These are phyloP conservation scores for Boletus coccyginus DNA, from an alignment of 768 basidiomycete species.

Conservation along the genomic window DNA sequence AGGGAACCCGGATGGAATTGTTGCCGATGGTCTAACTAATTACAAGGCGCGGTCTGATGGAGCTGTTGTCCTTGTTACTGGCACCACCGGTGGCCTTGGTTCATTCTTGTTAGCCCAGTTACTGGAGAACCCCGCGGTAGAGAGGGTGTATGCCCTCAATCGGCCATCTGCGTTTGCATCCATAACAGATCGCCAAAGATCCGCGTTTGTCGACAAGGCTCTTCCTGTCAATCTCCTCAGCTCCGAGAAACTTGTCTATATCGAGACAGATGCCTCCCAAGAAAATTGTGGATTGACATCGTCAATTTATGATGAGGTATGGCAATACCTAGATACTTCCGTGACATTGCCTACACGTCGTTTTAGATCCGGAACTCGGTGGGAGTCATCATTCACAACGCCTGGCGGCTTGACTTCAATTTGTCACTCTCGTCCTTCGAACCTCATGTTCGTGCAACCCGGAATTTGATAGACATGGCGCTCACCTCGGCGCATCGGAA, in stretches of 20 bases:
- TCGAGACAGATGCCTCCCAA: slow-evolving; percentile 38
- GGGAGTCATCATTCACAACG: slow-evolving; percentile 36
- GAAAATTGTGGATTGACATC: slow-evolving; percentile 29
- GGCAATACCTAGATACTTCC: not conserved
- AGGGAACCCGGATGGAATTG: not conserved
- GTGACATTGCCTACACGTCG: not conserved
- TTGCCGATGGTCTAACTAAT: not conserved
- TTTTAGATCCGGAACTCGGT: slow-evolving; percentile 23
- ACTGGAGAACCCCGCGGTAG: slow-evolving; percentile 21
- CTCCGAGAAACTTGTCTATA: slow-evolving; percentile 33
- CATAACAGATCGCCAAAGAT: slow-evolving; percentile 28
- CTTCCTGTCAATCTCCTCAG: slow-evolving; percentile 31
- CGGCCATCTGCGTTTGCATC: slow-evolving; percentile 14
- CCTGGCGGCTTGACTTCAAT: slow-evolving; percentile 44
- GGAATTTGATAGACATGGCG: slow-evolving; percentile 32
- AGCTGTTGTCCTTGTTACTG: slow-evolving; percentile 30
- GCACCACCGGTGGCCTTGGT: slow-evolving; percentile 44
- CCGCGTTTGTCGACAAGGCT: slow-evolving; percentile 35
- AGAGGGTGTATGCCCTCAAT: slow-evolving; percentile 37
- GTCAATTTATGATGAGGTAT: slow-evolving; percentile 30
- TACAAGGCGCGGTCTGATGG: not conserved
- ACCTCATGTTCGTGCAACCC: slow-evolving; percentile 31
- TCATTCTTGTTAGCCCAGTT: slow-evolving; percentile 35
- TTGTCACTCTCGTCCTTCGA: slow-evolving; percentile 37
- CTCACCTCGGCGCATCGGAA: not conserved